Evolutionary conservation across 129 eudicot genomes (phyloP), one percentile per base, ranked within the genome.

Genomic region (Erigeron canadensis): DNA sequence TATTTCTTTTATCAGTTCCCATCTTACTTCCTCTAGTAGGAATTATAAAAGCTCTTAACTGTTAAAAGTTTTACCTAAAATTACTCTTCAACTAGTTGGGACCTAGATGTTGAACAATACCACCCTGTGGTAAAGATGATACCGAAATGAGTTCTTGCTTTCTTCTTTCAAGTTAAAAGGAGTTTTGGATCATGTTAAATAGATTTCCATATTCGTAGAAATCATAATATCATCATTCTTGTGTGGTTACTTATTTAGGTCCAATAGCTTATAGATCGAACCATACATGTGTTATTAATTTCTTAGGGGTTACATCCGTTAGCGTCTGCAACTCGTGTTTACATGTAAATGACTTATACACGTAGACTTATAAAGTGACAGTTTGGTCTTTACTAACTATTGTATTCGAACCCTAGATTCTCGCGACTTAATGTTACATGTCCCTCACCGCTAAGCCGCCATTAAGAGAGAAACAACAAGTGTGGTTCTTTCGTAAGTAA

Each of bases 51-150:
- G 53, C 34, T 72, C 22, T 10, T 15, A 46, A 63, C 22, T 38
- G 34, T 34, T 70, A 7, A 17, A 28, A 28, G 3, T 0, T 19
- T 5, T 71, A 56, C 70, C 56, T 81, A 95, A 96, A 67, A 72
- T 76, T 89, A 86, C 34, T 84, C 96, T 81, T 84, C 96, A 34
- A 84, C 89, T 48, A 81, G 84, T 87, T 86, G 90, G 96, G 99
- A 95, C 71, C 99, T 95, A 81, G 99, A 95, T 80, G 85, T 95
- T 63, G 99, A 95, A 74, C 96, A 86, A 69, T 95, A 95, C 64
- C 82, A n/a, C n/a, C n/a, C n/a, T n/a, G n/a, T n/a, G n/a, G n/a
- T 28, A 28, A 28, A 28, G 34, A 28, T 28, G 34, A 28, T 28
- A 28, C 1, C 3, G 34, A 28, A 28, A 28, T 28, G 34, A 28